Percentiles rank a stretch among this genome's conserved stretches.
Conservation (phyloP, 1,284 basidiomycete genomes). For the Irpex lacteus region DNA sequence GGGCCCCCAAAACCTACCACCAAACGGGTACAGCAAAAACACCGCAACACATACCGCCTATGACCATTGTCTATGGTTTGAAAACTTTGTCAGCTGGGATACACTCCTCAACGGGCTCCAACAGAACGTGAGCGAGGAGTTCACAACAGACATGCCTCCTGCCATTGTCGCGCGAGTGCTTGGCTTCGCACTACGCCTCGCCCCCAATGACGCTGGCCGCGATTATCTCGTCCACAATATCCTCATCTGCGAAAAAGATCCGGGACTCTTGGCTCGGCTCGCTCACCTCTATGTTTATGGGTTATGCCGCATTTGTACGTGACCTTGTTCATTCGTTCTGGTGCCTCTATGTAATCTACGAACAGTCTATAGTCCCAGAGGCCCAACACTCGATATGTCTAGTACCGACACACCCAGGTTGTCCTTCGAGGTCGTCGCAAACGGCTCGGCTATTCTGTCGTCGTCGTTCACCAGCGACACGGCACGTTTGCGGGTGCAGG, state of each 20-base stretch:
- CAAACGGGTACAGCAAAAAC: background rate
- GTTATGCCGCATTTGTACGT: background rate
- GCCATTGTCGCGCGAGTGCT: background rate
- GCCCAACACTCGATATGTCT: background rate
- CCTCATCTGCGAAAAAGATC: conserved; percentile 1
- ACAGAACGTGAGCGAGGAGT: background rate
- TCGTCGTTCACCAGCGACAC: background rate
- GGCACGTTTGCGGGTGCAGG: background rate
- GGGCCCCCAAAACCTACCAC: background rate
- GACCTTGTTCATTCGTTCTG: background rate
- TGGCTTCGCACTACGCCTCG: background rate
- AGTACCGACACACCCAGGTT: background rate
- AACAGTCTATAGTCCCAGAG: background rate
- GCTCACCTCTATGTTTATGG: background rate
- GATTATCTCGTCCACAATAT: conserved; percentile 4
- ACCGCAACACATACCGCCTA: background rate
- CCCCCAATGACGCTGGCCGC: conserved; percentile 4
- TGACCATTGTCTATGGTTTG: background rate
- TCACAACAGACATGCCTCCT: background rate
- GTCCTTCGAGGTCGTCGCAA: background rate
- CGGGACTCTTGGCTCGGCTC: background rate
- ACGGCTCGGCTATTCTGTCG: background rate
- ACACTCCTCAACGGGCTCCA: background rate
- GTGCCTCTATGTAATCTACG: background rate
- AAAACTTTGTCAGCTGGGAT: background rate